These are phyloP conservation scores for Hymenotorrendiella dingleyae DNA, from an alignment of 2,329 filamentous ascomycete species.

Conservation along the genomic window DNA sequence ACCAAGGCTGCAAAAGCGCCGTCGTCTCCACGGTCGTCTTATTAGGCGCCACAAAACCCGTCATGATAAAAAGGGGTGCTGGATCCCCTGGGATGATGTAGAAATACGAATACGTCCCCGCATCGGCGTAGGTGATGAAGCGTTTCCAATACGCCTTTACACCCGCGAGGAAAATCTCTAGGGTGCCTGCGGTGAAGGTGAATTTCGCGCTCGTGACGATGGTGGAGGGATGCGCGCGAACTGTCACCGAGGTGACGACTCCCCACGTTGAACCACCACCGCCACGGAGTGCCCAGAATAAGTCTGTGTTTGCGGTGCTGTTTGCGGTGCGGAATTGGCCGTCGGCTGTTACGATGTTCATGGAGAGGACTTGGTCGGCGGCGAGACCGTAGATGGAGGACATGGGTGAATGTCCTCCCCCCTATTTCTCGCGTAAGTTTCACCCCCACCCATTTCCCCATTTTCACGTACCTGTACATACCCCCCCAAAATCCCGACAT, in stretches of 20 bases:
- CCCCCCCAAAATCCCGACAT: constrained; percentile 32
- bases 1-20: constrained; percentile 32
- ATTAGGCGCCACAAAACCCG: constrained; percentile 27
- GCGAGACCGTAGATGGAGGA: constrained; percentile 48
- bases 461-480: constrained; percentile 39
- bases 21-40: constrained; percentile 26
- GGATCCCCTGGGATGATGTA: constrained; percentile 29
- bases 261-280: constrained; percentile 55
- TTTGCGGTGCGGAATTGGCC: constrained; percentile 46
- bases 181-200: constrained; percentile 1
- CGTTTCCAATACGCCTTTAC: constrained; percentile 44
- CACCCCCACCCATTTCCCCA: too few relatives aligned
- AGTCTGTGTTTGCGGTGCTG: constrained; percentile 45
- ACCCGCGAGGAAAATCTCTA: constrained; percentile 37
- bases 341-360: constrained; percentile 47
- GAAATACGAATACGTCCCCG: constrained; percentile 26
- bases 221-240: constrained; percentile 29
- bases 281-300: constrained; percentile 60
- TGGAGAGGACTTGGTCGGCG: constrained; percentile 54
- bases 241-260: constrained; percentile 6
- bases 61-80: constrained; percentile 31
- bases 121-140: constrained; percentile 34
- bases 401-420: constrained; percentile 54
- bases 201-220: neutral
- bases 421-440: too few relatives aligned